Evolutionary conservation across 2,329 filamentous ascomycete genomes (phyloP), one percentile per base, ranked within the genome.

Genomic region (Grosmannia huntii): DNA sequence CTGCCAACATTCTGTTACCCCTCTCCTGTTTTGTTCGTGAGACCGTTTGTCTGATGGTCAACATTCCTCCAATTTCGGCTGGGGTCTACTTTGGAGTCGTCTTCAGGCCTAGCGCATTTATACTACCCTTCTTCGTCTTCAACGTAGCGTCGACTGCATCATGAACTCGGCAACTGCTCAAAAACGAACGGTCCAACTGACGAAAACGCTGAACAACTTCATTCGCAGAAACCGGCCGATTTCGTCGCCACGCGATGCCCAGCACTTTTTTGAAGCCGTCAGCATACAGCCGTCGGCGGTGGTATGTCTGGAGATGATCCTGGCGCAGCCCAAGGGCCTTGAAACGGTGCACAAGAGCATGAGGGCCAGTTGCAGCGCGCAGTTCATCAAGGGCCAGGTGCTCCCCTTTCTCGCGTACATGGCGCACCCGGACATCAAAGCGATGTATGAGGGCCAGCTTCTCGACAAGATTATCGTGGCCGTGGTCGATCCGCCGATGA

Each of bases 401-500:
- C 5, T 55, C 2, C 25, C 36, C 1, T 71, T 78, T 46, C 59
- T 78, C 25, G 60, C 41, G 0, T 76, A 72, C 60, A 59, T 79
- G 2, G 66, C 70, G 0, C 67, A 74, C 52, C 73, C 75, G 1
- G 66, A 63, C 0, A 62, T 83, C 52, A 80, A 79, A 60, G 68
- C 72, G 25, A 63, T 82, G 3, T 75, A 72, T 58, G 71, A 73
- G 56, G 81, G 81, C 0, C 69, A 75, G 14, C 73, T 81, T 44
- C 68, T 84, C 2, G 68, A 70, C 33, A 68, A 73, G 14, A 53
- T 84, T 3, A 64, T 83, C 2, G 60, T 71, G 0, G 67, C 69
- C 0, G 69, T 84, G 3, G 67, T 78, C 2, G 69, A 79, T 1
- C 82, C 82, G 0, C 74, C 75, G 0, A 77, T 76, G 0, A 70